Evolutionary conservation across 305 asterid genomes (phyloP), one percentile per base, ranked within the genome.

Genomic region (Euphrasia arctica): DNA sequence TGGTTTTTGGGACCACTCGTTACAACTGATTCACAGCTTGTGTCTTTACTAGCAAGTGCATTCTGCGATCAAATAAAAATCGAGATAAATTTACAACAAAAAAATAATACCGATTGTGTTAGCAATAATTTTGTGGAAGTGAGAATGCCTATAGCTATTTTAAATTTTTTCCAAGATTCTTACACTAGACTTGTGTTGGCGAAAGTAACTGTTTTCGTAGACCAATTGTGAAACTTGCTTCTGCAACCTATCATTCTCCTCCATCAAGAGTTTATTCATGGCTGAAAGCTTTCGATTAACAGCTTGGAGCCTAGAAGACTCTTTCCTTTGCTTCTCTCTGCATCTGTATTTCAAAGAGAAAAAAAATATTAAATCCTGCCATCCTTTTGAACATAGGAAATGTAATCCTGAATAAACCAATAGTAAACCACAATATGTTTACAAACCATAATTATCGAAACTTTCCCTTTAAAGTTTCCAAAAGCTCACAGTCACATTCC

Each of bases 1-100:
- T 82, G 95, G 82, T 75, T 77, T 32, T 84, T 94, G 68, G 84
- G 98, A 86, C 98, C 90, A 82, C 95, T 83, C 54, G 92, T 89
- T 91, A 89, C 95, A 82, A 89, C 95, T 28, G 98, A 91, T 65
- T 91, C 96, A 82, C 96, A 86, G 83, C 98, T 91, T 7, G 96
- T 79, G 77, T 91, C 98, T 82, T 91, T 91, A 25, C 93, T 80
- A 59, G 95, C 82, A 82, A 88, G 81, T 60, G 79, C 75, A 62
- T 79, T 85, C 98, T 89, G 79, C 64, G 51, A 72, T 10, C 8
- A 15, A n/a, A 61, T 54, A 4, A 28, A 32, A 31, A 47, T 9
- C 45, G 12, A 2, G 11, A 6, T 39, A 39, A 39, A 10, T 39
- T 8, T 1, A 39, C 9, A 6, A 39, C 2, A 39, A 8, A 39